Conservation (phyloP, 225 moss, liverwort and hornwort genomes). For the Pseudoscleropodium purum region DNA sequence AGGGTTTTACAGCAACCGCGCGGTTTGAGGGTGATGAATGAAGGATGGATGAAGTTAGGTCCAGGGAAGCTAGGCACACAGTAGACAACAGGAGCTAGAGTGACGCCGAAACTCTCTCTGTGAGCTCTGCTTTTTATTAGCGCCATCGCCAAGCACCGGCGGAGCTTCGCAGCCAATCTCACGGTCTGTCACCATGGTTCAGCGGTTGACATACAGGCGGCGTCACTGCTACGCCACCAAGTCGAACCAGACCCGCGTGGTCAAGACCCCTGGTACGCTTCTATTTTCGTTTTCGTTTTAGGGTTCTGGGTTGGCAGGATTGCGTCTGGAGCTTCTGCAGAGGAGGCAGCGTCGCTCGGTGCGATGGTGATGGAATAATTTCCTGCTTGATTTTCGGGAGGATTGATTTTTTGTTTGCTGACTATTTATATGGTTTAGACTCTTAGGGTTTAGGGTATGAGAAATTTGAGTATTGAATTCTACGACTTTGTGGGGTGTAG, state of each 20-base stretch:
- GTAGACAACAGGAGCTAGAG: background rate
- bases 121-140: no score
- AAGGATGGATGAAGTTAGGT: background rate
- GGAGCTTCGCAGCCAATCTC: background rate
- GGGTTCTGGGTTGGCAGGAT: background rate
- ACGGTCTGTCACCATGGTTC: background rate
- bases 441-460: background rate
- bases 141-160: background rate
- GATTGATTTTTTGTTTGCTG: background rate
- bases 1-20: background rate
- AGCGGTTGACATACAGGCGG: slow-evolving; percentile 6
- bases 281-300: background rate
- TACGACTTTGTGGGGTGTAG: slow-evolving; percentile 1
- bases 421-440: background rate
- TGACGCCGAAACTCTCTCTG: background rate
- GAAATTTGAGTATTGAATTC: background rate
- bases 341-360: background rate
- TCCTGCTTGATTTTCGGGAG: background rate
- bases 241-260: slow-evolving; percentile 50
- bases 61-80: background rate
- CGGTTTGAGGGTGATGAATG: background rate
- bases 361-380: background rate
- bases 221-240: slow-evolving; percentile 17
- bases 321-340: background rate
- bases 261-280: slow-evolving; percentile 41